phyloP scores from a whole-genome alignment of 2,329 filamentous ascomycete genomes.

The Gyromitra esculenta region DNA sequence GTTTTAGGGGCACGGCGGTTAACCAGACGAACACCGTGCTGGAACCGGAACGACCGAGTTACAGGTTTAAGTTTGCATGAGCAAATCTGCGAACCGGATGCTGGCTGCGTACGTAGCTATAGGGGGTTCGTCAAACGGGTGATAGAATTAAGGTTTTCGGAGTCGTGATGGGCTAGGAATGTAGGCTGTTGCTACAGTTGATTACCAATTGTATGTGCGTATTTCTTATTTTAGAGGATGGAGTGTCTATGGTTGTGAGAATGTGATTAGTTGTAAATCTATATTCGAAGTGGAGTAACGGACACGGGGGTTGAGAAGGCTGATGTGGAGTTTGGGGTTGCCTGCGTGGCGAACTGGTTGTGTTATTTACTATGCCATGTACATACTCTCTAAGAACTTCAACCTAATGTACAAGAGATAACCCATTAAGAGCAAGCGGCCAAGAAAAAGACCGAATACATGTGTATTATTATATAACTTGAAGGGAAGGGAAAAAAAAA shows the following conservation, averaged over 20 bases:
- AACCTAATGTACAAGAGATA: neutral
- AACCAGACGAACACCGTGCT: neutral
- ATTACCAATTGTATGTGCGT: neutral
- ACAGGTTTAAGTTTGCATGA: neutral
- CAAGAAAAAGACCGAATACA: neutral
- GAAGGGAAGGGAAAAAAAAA: neutral
- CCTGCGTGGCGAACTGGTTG: neutral
- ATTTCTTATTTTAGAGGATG: neutral
- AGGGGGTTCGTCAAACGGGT: neutral
- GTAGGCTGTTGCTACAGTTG: neutral
- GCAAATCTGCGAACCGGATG: neutral
- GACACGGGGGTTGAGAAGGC: too few species aligned
- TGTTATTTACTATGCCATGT: neutral
- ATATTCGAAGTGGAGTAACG: too few species aligned
- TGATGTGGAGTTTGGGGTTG: neutral
- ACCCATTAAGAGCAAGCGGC: neutral
- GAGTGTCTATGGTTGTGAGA: neutral
- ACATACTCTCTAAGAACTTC: neutral
- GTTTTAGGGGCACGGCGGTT: neutral
- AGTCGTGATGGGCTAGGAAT: neutral
- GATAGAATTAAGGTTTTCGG: conserved; percentile 5
- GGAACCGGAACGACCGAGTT: neutral
- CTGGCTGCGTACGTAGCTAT: too few species aligned
- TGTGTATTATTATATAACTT: neutral
- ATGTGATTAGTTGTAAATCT: neutral